A percentile compares a stretch with the other conserved stretches of the same genome.
Evolutionary conservation across 2,329 filamentous ascomycete species (phyloP).

Genomic region (Davidsoniella australis): DNA sequence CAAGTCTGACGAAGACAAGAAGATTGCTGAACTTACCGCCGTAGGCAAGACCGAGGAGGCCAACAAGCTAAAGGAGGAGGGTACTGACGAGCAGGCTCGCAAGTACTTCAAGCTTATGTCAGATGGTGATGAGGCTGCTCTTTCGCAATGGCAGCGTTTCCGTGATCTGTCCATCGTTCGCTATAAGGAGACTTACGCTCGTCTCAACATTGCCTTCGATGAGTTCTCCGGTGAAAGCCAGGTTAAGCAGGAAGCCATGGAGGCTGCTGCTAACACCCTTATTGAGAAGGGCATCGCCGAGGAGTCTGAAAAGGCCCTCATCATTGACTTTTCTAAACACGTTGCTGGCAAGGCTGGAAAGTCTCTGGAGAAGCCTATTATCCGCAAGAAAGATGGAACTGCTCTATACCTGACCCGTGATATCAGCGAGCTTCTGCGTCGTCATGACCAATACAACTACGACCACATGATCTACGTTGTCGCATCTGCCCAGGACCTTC

Average conservation of each 20-base stretch:
- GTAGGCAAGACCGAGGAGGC: constrained; percentile 21
- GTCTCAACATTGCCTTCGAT: constrained; percentile 55
- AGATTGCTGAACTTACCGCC: constrained; percentile 39
- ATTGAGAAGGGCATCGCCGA: constrained; percentile 47
- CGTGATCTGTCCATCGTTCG: constrained; percentile 48
- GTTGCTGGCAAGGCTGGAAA: constrained; percentile 50
- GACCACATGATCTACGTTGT: constrained; percentile 73
- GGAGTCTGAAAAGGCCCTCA: constrained; percentile 53
- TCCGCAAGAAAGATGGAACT: constrained; percentile 58
- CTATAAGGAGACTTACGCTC: constrained; percentile 51
- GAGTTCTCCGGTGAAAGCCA: constrained; percentile 61
- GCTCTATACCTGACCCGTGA: constrained; percentile 65
- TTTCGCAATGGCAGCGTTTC: constrained; percentile 48
- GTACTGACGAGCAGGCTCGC: constrained; percentile 58
- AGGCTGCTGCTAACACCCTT: constrained; percentile 42
- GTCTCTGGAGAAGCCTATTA: constrained; percentile 51
- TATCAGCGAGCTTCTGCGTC: constrained; percentile 54
- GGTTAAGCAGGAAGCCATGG: constrained; percentile 50
- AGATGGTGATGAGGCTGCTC: constrained; percentile 42
- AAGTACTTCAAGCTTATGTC: constrained; percentile 56
- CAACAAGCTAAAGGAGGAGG: constrained; percentile 30
- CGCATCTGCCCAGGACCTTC: constrained; percentile 53
- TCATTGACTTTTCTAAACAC: constrained; percentile 56
- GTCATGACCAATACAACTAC: constrained; percentile 45
- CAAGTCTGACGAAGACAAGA: constrained; percentile 47